Conservation (phyloP, 768 basidiomycete genomes). For the Pisolithus marmoratus region DNA sequence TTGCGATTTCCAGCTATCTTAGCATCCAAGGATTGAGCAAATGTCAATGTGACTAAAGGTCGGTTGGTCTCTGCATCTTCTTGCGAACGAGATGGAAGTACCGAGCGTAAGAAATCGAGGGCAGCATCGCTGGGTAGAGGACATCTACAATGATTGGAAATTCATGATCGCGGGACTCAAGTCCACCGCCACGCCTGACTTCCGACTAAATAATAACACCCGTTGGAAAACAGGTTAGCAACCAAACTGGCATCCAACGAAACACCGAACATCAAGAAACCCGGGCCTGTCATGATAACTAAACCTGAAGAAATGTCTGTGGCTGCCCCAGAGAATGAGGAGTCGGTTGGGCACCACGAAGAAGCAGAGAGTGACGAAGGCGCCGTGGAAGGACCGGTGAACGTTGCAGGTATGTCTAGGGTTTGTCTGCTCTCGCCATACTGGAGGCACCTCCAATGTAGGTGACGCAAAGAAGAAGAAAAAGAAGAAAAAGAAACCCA, state of each 20-base stretch:
- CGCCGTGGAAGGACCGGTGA: slow-evolving; percentile 16
- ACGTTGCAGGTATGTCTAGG: slow-evolving; percentile 22
- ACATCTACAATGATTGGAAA: too few species aligned
- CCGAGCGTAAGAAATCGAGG: slow-evolving; percentile 24
- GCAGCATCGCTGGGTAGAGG: background rate
- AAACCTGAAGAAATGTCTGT: slow-evolving; percentile 6
- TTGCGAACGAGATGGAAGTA: slow-evolving; percentile 14
- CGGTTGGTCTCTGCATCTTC: slow-evolving; percentile 24
- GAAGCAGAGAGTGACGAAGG: slow-evolving; percentile 30
- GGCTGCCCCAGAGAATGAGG: slow-evolving; percentile 12
- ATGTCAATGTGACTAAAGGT: slow-evolving; percentile 74
- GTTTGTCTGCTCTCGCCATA: background rate
- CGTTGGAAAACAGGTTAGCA: too few species aligned
- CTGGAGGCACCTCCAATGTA: background rate
- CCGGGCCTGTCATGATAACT: slow-evolving; percentile 10
- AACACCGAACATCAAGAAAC: too few species aligned
- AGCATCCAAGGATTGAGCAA: slow-evolving; percentile 82
- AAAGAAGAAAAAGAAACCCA: slow-evolving; percentile 93
- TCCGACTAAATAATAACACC: too few species aligned
- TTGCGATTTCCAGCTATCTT: slow-evolving; percentile 78
- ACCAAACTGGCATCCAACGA: background rate
- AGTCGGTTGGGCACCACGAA: slow-evolving; percentile 12
- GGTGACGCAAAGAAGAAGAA: slow-evolving; percentile 65
- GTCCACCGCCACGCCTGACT: too few species aligned
- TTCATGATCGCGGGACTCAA: too few species aligned